Evolutionary conservation across 352 stramenopile species (phyloP), one percentile per base, ranked within the genome.

Genomic region (Pseudoperonospora humuli): DNA sequence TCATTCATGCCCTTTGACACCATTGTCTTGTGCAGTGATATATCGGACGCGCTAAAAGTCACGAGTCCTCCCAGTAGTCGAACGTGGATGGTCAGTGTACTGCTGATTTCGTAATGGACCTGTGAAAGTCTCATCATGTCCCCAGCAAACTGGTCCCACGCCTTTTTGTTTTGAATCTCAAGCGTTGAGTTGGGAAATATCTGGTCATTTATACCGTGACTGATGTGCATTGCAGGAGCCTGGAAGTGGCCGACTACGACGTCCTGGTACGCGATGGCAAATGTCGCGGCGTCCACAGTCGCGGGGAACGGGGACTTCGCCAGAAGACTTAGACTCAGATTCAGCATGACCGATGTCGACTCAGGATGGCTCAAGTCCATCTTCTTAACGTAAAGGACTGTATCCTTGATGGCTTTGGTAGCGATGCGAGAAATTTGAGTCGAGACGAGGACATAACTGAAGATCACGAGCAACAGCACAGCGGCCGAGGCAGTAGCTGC

Each of bases 121-220:
- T 58, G 43, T 1, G 38, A 7, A 5, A 47, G 47, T 48, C 63
- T 48, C 54, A 90, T 86, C 50, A 90, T 79, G 36, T 84, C 73
- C 5, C 56, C 47, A 13, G 78, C 78, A 54, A 90, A 90, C 21
- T 34, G 40, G 34, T 86, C 61, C 78, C 78, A 90, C 2, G 53
- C 61, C 15, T 71, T 68, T 23, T 50, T 63, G 46, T 86, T 75
- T 1, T 41, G 29, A 35, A 90, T 84, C 15, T 38, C n/a, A 3
- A 90, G 61, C 38, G 61, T 75, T 19, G 73, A 58, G 19, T 80
- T 64, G 0, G 53, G 48, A 42, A 90, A 84, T 4, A 38, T 2
- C 21, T 74, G 52, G 0, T 45, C n/a, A 45, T 81, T 87, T 7
- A 55, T 46, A 17, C 78, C 78, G 32, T 79, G 57, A 9, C 28